Percentiles rank a stretch among this genome's conserved stretches.
phyloP scores from a whole-genome alignment of 805 yeast species.

The Saccharomyces kudriavzevii region DNA sequence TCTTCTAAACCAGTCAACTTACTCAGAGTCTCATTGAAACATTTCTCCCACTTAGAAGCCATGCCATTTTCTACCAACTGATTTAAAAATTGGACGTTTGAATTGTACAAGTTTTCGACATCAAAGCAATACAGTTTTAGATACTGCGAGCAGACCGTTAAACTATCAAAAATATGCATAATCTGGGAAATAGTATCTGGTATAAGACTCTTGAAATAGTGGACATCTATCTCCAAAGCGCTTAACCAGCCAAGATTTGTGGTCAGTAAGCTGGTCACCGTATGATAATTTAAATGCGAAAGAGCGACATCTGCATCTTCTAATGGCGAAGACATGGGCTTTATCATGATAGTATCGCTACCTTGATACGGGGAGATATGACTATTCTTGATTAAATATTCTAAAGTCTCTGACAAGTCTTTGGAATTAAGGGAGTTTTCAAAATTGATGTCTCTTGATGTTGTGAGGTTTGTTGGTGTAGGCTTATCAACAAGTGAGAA shows the following conservation, averaged over 20 bases:
- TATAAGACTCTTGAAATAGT: slow-evolving; percentile 27
- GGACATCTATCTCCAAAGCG: slow-evolving; percentile 37
- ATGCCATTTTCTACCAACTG: slow-evolving; percentile 37
- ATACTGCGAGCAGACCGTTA: slow-evolving; percentile 43
- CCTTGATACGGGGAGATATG: background rate
- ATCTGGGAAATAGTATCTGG: slow-evolving; percentile 30
- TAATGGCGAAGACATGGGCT: slow-evolving; percentile 25
- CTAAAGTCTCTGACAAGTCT: background rate
- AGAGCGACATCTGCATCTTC: slow-evolving; percentile 14
- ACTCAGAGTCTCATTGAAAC: slow-evolving; percentile 21
- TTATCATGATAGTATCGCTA: background rate
- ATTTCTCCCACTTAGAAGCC: slow-evolving; percentile 34
- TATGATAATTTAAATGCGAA: slow-evolving; percentile 9
- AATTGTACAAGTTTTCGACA: slow-evolving; percentile 39
- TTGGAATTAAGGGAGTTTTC: background rate
- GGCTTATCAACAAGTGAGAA: slow-evolving; percentile 34
- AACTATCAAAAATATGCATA: slow-evolving; percentile 37
- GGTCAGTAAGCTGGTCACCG: slow-evolving; percentile 33
- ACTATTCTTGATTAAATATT: background rate
- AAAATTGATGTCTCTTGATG: background rate
- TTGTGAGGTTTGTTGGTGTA: background rate
- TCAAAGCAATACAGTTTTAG: slow-evolving; percentile 41
- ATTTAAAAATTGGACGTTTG: slow-evolving; percentile 32
- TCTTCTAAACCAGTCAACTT: slow-evolving; percentile 11
- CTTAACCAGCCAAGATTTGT: slow-evolving; percentile 46